phyloP scores from a whole-genome alignment of 805 yeast genomes.

The Candida orba region DNA sequence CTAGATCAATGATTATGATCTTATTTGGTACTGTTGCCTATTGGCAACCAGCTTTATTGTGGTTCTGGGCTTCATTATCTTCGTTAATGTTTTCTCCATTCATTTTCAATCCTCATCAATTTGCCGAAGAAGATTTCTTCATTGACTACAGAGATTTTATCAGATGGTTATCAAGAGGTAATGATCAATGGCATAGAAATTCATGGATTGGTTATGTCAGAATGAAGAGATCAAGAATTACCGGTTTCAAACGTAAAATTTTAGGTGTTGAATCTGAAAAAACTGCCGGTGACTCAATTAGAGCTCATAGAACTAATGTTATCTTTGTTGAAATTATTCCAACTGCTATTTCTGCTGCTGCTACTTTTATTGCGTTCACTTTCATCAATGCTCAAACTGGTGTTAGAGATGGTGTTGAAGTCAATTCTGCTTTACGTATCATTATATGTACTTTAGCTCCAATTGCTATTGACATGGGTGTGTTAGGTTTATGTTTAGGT shows the following conservation, averaged over 20 bases:
- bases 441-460: conserved; percentile 85
- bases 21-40: conserved; percentile 67
- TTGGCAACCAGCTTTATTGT: conserved; percentile 90
- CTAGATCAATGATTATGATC: conserved; percentile 66
- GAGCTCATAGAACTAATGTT: conserved; percentile 75
- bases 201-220: conserved; percentile 84
- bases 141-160: conserved; percentile 93
- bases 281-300: conserved; percentile 74
- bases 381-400: conserved; percentile 84
- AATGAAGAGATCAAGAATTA: conserved; percentile 75
- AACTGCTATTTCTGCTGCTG: conserved; percentile 66
- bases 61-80: conserved; percentile 95
- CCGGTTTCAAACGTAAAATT: conserved; percentile 73
- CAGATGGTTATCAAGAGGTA: conserved; percentile 88
- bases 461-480: conserved; percentile 84
- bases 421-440: conserved; percentile 66
- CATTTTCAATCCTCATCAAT: conserved; percentile 95
- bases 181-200: conserved; percentile 81
- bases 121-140: conserved; percentile 92
- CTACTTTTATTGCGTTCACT: conserved; percentile 73
- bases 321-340: conserved; percentile 68
- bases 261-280: conserved; percentile 75
- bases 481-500: conserved; percentile 64
- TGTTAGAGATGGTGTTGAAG: conserved; percentile 46
- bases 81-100: conserved; percentile 91